Percentiles rank a stretch among this genome's conserved stretches.
phyloP scores from a whole-genome alignment of 1,284 basidiomycete genomes.

The Chondrostereum purpureum region DNA sequence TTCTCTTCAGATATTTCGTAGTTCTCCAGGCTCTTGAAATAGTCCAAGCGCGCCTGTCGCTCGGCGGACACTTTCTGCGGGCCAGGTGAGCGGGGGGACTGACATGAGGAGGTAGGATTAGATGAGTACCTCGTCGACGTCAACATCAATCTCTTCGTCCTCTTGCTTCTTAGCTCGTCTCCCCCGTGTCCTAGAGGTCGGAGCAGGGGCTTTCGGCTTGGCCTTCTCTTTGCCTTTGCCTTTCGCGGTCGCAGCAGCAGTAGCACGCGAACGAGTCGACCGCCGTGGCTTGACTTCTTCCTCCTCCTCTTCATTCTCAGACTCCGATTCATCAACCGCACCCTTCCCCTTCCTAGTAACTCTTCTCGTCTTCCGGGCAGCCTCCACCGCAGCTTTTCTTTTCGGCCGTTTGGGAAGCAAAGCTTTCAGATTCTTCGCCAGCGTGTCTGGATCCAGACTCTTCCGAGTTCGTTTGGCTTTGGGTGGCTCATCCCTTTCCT shows the following conservation, averaged over 20 bases:
- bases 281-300: not conserved
- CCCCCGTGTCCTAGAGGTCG: no score
- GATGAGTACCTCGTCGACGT: slow-evolving; percentile 6
- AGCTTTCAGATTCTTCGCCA: slow-evolving; percentile 8
- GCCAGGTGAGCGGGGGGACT: not conserved
- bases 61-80: slow-evolving; percentile 36
- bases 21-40: slow-evolving; percentile 46
- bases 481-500: slow-evolving; percentile 5
- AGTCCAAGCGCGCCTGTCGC: slow-evolving; percentile 46
- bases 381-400: slow-evolving; percentile 4
- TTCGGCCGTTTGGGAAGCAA: slow-evolving; percentile 9
- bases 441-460: slow-evolving; percentile 3
- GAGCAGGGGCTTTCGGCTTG: slow-evolving; percentile 9
- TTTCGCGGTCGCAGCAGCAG: no score
- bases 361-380: slow-evolving; percentile 1
- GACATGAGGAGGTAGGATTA: not conserved
- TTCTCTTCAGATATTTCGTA: slow-evolving; percentile 52
- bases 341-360: not conserved
- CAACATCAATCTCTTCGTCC: slow-evolving; percentile 13
- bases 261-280: not conserved
- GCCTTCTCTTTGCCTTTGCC: no score
- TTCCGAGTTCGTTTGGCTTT: slow-evolving; percentile 5
- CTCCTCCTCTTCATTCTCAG: slow-evolving; percentile 2
- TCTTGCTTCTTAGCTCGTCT: slow-evolving; percentile 11
- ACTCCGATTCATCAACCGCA: slow-evolving; percentile 1